These are phyloP conservation scores for Melanopsichium pennsylvanicum DNA, from an alignment of 1,284 basidiomycete genomes.

Conservation along the genomic window DNA sequence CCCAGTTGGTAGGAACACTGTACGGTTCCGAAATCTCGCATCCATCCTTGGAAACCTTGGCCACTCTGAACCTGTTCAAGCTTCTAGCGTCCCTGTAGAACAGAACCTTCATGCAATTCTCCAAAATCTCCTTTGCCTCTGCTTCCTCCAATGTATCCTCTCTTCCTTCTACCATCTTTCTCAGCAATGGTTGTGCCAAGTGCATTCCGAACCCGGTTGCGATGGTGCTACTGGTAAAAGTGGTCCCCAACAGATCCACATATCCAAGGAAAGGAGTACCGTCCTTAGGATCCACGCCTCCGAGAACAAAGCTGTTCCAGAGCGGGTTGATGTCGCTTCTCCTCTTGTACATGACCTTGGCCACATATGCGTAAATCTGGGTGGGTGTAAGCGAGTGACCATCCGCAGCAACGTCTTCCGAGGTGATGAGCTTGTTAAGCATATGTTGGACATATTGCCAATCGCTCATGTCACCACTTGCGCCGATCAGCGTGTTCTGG, in stretches of 20 bases:
- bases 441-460: constrained; percentile 89
- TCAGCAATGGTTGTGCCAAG: constrained; percentile 89
- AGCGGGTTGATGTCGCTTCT: constrained; percentile 89
- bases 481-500: constrained; percentile 81
- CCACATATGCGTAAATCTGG: constrained; percentile 92
- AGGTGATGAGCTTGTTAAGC: constrained; percentile 64
- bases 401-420: constrained; percentile 82
- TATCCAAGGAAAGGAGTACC: constrained; percentile 73
- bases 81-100: constrained; percentile 97
- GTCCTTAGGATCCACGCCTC: constrained; percentile 66
- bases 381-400: constrained; percentile 83
- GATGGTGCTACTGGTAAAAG: constrained; percentile 90
- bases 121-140: constrained; percentile 80
- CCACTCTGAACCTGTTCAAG: constrained; percentile 98
- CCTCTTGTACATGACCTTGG: constrained; percentile 87
- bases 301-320: constrained; percentile 94
- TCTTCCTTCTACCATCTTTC: constrained; percentile 84
- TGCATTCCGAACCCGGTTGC: constrained; percentile 96
- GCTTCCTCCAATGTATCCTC: constrained; percentile 80
- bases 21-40: constrained; percentile 82
- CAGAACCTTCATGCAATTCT: constrained; percentile 89
- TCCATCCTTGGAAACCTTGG: constrained; percentile 82
- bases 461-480: constrained; percentile 96
- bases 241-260: constrained; percentile 96
- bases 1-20: constrained; percentile 82